Evolutionary conservation across 805 yeast species (phyloP), one percentile per base, ranked within the genome.

Genomic region (Debaryomyces prosopidis): DNA sequence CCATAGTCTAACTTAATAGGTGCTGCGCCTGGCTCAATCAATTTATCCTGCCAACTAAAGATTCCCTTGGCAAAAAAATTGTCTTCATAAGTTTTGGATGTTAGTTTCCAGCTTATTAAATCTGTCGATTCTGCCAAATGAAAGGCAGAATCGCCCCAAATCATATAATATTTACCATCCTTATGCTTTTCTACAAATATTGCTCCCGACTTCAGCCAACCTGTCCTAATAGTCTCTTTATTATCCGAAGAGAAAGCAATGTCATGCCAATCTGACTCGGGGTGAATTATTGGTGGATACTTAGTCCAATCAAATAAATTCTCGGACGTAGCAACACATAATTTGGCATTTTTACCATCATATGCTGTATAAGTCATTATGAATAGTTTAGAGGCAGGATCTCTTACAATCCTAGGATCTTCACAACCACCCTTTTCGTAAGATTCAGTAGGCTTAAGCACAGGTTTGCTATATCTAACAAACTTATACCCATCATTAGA

Each of bases 191-290:
- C 71, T 5, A 61, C 60, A 46, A 71, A 67, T 1, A 71, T 51
- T 2, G 75, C 75, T 2, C 74, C 76, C 14, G 69, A 62, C 51
- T 71, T 71, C 69, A 65, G 71, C 76, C 76, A 71, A 19, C 57
- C 61, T 19, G 54, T 42, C 17, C 75, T 51, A 11, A 68, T 63
- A 20, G 56, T 50, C 18, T 52, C 49, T n/a, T 44, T 43, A 8
- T 66, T 70, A 42, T 56, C 49, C 17, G 58, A 38, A 5, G 52
- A 49, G n/a, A 44, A 46, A 19, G 66, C 67, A 15, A 69, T 59
- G 45, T 69, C 73, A 19, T 56, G 44, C 74, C 73, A 69, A 14
- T 39, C 34, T 34, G 39, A 33, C 34, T 55, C 51, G 4, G 58
- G 53, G 6, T 56, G 54, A 17, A 71, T 53, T 37, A 71, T 48